Base-by-base conservation (phyloP, 202 grass and related monocot genomes). In the Carex arenaria region DNA sequence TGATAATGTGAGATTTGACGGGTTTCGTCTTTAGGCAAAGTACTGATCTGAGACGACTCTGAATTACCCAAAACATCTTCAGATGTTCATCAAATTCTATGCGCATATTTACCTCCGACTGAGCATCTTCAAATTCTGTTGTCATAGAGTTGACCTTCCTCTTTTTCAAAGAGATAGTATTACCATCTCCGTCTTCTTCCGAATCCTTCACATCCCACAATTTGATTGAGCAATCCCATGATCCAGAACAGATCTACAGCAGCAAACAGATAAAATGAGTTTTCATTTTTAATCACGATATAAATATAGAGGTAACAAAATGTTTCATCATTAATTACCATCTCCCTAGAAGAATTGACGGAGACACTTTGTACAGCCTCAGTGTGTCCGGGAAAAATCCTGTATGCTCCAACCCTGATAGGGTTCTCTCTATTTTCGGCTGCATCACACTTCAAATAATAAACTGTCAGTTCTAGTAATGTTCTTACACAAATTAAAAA, bases 201-300 rank as follows among this genome's bases (percentile, higher is more conserved):
- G 86, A 93, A 72, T 85, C 83, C 79, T 92, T 84, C 11, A 94
- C 47, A 28, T 88, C 55, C 96, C 96, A 99, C 82, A 99, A 42
- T 83, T 99, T 99, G 60, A 99, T 93, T 40, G 91, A 90, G 67
- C 78, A 87, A 78, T 99, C 96, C 96, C 96, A 99, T 65, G 96
- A 95, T 87, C 88, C 93, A 76, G 96, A 99, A 92, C 93, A 95
- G 64, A 99, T 85, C 96, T 99, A 86, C 45, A 84, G 67, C 72
- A 36, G 36, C 9, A 72, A 85, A 71, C 30, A 77, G 59, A 3
- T 40, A 40, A 82, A 15, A n/a, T 77, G 78, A 26, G 14, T 84
- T 79, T 34, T 15, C 5, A 3, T 52, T 10, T 57, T 13, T 28
- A 82, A 70, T 52, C 38, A 47, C 69, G 51, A 59, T 85, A 60